These are phyloP conservation scores for Albophoma yamanashiensis DNA, from an alignment of 2,329 filamentous ascomycete genomes.

Conservation along the genomic window DNA sequence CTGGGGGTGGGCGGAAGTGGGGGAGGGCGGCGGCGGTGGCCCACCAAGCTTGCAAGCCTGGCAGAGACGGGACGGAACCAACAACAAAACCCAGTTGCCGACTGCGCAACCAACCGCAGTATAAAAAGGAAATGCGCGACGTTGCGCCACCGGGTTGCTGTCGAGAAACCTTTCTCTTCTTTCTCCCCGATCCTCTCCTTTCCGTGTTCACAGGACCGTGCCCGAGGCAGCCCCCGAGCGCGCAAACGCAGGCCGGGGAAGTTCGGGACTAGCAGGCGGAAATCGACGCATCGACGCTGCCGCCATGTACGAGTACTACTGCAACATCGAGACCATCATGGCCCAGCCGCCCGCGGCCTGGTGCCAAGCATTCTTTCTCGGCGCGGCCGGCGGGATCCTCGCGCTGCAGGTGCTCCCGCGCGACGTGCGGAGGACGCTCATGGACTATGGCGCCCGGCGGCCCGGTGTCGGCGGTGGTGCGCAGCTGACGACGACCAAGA, in stretches of 20 bases:
- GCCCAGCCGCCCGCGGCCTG: conserved; percentile 15
- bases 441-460: conserved; percentile 40
- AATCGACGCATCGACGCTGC: background rate
- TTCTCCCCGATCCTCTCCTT: no score
- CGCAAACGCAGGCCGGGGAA: background rate
- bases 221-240: background rate
- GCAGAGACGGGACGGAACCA: background rate
- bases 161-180: background rate
- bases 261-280: background rate
- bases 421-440: conserved; percentile 30
- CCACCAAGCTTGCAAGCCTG: no score
- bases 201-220: background rate
- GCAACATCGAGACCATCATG: background rate
- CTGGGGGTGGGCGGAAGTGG: background rate
- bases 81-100: background rate
- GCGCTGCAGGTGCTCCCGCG: conserved; percentile 32
- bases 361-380: conserved; percentile 37
- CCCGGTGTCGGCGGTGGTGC: conserved; percentile 1
- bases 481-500: conserved; percentile 4
- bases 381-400: conserved; percentile 28
- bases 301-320: background rate
- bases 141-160: background rate
- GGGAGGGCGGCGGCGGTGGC: background rate
- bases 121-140: background rate
- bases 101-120: background rate